These are phyloP conservation scores for Podospora anserina DNA, from an alignment of 495 filamentous ascomycete genomes.

Conservation along the genomic window DNA sequence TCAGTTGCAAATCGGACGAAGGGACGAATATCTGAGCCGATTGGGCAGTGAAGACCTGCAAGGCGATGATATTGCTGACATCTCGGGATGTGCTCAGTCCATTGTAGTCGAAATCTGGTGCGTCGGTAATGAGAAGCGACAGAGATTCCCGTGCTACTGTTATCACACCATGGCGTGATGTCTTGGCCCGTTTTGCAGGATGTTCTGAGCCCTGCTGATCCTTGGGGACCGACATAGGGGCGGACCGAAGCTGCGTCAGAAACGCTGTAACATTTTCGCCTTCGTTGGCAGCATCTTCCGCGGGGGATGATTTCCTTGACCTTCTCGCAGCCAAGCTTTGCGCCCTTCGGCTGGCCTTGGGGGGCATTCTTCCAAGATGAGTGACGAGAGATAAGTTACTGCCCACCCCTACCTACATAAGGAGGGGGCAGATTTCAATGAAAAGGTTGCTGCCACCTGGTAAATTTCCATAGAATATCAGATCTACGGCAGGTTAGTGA, in stretches of 20 bases:
- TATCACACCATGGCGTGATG: slow-evolving; percentile 14
- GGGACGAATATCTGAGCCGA: neutral
- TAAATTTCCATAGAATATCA: neutral
- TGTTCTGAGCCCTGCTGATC: slow-evolving; percentile 2
- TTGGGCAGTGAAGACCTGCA: slow-evolving; percentile 9
- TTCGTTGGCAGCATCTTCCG: neutral
- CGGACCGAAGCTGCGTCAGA: slow-evolving; percentile 16
- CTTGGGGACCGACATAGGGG: neutral
- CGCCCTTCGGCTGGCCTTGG: slow-evolving; percentile 1
- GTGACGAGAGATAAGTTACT: neutral
- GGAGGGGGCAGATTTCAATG: neutral
- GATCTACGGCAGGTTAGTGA: neutral
- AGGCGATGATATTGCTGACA: slow-evolving; percentile 11
- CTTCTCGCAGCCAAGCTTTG: neutral
- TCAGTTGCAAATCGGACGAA: neutral
- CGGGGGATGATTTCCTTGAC: neutral
- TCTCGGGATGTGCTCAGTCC: slow-evolving; percentile 7
- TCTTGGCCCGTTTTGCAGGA: slow-evolving; percentile 27
- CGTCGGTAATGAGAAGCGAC: slow-evolving; percentile 7
- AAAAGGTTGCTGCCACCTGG: too few relatives aligned
- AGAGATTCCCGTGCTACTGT: slow-evolving; percentile 27
- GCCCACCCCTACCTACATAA: neutral
- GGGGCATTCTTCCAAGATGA: neutral
- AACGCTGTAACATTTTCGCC: slow-evolving; percentile 20
- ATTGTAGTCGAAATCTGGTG: neutral